Base-by-base conservation (phyloP, 1,284 basidiomycete species). In the Ceratobasidium sp. region DNA sequence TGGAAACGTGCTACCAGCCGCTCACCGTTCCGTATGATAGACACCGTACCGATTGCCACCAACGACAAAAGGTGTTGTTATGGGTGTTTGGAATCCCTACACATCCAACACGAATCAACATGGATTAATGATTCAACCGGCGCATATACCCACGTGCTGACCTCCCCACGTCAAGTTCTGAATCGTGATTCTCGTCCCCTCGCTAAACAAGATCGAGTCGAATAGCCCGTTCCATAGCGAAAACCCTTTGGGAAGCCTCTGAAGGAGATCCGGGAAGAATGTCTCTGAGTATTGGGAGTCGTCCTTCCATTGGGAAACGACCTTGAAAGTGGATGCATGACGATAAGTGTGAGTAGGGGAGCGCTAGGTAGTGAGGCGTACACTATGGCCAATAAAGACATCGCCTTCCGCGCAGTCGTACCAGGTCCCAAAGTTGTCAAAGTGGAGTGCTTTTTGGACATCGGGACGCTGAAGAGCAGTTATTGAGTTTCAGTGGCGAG, bases 111-210 rank as follows among this genome's bases (percentile, higher is more conserved):
- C 2, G 2, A 4, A 20, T 50, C 7, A 67, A 14, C 18, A 50
- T 30, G 18, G 23, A 23, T 2, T 1, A 12, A 44, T 16, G n/a
- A 12, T 41, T 2, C 5, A 1, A 1, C 1, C 8, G n/a, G 12
- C 38, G 38, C 18, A 27, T 44, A 18, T 20, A 64, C 55, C 6
- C 48, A 65, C 59, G 30, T 62, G 77, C 4, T 52, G 46, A 35
- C 82, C 83, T 68, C 76, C 79, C 82, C 82, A 83, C 12, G 83
- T 83, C 80, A 83, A 80, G 77, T 82, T 82, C 80, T 83, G 83
- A 66, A 83, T 82, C 0, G 82, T 78, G 30, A 83, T 79, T 10
- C 83, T 80, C 8, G 81, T 81, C 10, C 81, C 81, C 48, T 81
- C 79, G 54, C 80, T 81, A 52, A 82, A 79, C 54, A 83, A 79